These are phyloP conservation scores for Zoysia matrella DNA, from an alignment of 202 grass and related monocot genomes.

Conservation along the genomic window DNA sequence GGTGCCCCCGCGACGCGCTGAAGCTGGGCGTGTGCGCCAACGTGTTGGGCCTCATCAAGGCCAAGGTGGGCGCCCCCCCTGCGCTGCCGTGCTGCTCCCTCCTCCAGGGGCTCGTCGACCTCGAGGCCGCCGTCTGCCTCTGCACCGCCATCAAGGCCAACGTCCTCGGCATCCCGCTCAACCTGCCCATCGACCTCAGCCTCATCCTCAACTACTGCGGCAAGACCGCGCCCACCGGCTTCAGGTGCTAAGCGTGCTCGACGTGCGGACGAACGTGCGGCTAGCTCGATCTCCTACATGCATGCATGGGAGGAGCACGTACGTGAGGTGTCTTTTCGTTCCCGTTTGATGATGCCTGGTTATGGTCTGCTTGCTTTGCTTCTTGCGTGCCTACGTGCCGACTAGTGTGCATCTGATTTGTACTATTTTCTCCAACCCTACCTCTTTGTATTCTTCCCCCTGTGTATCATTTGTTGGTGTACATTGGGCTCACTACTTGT, in stretches of 20 bases:
- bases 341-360: constrained; percentile 1
- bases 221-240: constrained; percentile 49
- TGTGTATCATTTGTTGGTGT: constrained; percentile 31
- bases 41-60: constrained; percentile 49
- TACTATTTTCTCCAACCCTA: too few species aligned
- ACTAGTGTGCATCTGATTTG: neutral
- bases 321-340: neutral
- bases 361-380: constrained; percentile 19
- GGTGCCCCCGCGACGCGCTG: constrained; percentile 47
- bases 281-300: neutral
- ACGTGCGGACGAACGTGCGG: neutral
- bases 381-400: neutral
- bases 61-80: constrained; percentile 32
- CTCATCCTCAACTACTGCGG: constrained; percentile 54
- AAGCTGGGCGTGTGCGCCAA: constrained; percentile 35
- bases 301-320: too few species aligned
- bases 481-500: neutral
- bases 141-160: constrained; percentile 69
- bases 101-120: constrained; percentile 48
- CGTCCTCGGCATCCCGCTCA: constrained; percentile 49
- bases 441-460: neutral
- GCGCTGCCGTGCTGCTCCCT: constrained; percentile 62
- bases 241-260: constrained; percentile 25
- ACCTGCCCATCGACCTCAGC: constrained; percentile 38
- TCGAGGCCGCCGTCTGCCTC: constrained; percentile 54